Conservation (phyloP, 2,329 filamentous ascomycete genomes). For the Talaromyces islandicus region DNA sequence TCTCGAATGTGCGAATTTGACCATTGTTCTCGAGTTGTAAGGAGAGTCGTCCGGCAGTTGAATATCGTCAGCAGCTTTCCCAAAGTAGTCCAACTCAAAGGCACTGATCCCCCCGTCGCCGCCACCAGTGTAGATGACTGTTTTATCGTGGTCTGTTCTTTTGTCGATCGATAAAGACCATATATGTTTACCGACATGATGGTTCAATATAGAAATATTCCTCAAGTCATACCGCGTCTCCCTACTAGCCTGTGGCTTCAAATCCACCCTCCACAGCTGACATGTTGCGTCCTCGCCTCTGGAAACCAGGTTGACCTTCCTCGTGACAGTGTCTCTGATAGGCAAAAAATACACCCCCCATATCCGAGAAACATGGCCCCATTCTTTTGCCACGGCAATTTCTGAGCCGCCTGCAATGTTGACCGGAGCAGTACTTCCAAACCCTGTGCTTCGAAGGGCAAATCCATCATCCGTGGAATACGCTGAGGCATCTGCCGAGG, state of each 20-base stretch:
- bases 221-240: conserved; percentile 18
- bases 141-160: conserved; percentile 23
- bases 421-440: conserved; percentile 41
- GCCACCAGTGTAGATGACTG: conserved; percentile 66
- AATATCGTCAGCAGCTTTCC: not conserved
- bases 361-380: conserved; percentile 84
- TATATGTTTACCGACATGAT: conserved; percentile 83
- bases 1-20: conserved; percentile 12
- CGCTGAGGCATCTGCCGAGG: conserved; percentile 24
- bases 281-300: conserved; percentile 79
- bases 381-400: conserved; percentile 61
- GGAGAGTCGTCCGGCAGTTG: conserved; percentile 6
- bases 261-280: conserved; percentile 60
- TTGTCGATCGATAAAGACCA: conserved; percentile 60
- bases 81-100: conserved; percentile 15
- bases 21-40: conserved; percentile 10
- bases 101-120: conserved; percentile 63
- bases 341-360: conserved; percentile 72
- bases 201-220: conserved; percentile 51
- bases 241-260: conserved; percentile 4
- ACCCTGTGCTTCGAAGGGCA: conserved; percentile 55
- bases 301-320: conserved; percentile 57
- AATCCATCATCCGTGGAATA: conserved; percentile 31
- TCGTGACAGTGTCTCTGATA: not conserved
- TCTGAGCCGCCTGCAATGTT: conserved; percentile 29